Percentiles rank a stretch among this genome's conserved stretches.
Conservation (phyloP, 176 grass and related monocot species). For the Aegilops tauschii region DNA sequence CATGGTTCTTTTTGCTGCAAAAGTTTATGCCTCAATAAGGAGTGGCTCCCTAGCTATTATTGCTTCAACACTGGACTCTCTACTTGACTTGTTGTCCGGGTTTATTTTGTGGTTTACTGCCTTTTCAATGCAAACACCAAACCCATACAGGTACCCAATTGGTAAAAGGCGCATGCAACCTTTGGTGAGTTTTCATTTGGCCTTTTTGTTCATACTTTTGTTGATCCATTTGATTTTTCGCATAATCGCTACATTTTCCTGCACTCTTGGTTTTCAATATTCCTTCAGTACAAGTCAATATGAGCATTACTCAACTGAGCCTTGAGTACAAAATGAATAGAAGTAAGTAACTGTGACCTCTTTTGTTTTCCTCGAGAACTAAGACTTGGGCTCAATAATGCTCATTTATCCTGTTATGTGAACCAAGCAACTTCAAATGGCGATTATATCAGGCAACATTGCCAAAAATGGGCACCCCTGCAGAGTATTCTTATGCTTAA, state of each 20-base stretch:
- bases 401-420: not conserved
- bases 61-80: constrained; percentile 75
- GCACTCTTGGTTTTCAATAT: not conserved
- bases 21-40: constrained; percentile 62
- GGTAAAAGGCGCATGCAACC: constrained; percentile 87
- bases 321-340: not conserved
- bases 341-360: too few species aligned
- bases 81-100: constrained; percentile 60
- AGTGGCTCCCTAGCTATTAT: constrained; percentile 66
- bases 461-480: not conserved
- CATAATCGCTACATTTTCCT: not conserved
- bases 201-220: not conserved
- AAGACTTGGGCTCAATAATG: not conserved
- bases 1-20: constrained; percentile 80
- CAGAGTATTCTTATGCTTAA: not conserved
- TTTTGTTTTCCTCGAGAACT: not conserved
- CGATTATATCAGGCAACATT: not conserved
- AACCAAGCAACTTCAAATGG: not conserved
- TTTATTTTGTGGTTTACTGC: constrained; percentile 80
- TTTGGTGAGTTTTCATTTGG: constrained; percentile 52
- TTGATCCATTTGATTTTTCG: not conserved
- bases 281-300: not conserved
- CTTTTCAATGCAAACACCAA: constrained; percentile 75
- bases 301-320: not conserved
- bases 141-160: constrained; percentile 75